Conservation (phyloP, 2,329 filamentous ascomycete species). For the Pseudopithomyces chartarum region DNA sequence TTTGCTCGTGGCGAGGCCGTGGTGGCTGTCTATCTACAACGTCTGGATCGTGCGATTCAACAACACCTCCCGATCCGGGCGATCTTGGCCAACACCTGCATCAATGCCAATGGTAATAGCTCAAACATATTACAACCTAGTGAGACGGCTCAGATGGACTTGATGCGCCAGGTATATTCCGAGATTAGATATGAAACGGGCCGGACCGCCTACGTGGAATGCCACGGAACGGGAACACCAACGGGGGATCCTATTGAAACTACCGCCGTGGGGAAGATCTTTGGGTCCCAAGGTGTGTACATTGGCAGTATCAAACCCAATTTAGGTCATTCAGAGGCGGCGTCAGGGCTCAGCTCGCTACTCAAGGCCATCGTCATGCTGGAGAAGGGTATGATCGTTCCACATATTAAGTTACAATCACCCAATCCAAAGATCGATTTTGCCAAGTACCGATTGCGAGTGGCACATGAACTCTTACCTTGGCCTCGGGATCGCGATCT, state of each 20-base stretch:
- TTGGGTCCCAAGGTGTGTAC: not conserved
- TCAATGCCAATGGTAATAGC: slow-evolving; percentile 58
- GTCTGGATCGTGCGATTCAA: slow-evolving; percentile 58
- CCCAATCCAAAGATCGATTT: slow-evolving; percentile 23
- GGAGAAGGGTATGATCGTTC: slow-evolving; percentile 41
- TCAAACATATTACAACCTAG: slow-evolving; percentile 59
- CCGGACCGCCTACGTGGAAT: slow-evolving; percentile 38
- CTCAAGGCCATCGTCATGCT: slow-evolving; percentile 30
- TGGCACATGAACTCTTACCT: slow-evolving; percentile 16
- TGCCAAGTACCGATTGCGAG: slow-evolving; percentile 8
- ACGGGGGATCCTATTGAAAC: slow-evolving; percentile 49
- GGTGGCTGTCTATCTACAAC: slow-evolving; percentile 61
- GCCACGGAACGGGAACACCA: slow-evolving; percentile 54
- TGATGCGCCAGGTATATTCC: slow-evolving; percentile 16
- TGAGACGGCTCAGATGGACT: slow-evolving; percentile 50
- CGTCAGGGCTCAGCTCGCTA: slow-evolving; percentile 25
- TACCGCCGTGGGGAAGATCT: slow-evolving; percentile 18
- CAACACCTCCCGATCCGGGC: slow-evolving; percentile 58
- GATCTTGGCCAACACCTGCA: slow-evolving; percentile 42
- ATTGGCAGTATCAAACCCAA: slow-evolving; percentile 18
- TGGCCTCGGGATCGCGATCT: slow-evolving; percentile 8
- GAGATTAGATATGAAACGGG: not conserved
- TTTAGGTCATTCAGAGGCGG: slow-evolving; percentile 29
- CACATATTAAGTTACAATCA: slow-evolving; percentile 36
- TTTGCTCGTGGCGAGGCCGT: slow-evolving; percentile 26